phyloP scores from a whole-genome alignment of 345 rosid genomes.

The Moricandia arvensis region DNA sequence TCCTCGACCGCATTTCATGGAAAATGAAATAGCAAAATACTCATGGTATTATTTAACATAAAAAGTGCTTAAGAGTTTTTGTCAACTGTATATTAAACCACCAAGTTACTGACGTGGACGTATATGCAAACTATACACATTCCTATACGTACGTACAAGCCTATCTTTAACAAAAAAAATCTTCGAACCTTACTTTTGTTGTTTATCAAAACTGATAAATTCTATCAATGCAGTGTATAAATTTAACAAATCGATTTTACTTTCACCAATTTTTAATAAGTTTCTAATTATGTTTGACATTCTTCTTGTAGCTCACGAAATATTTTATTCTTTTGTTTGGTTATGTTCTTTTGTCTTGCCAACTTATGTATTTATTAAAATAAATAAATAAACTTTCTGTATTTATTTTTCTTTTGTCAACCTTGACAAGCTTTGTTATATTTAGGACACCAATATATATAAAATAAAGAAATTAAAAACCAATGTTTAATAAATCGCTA shows the following conservation, averaged over 20 bases:
- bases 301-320: not conserved
- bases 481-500: too few species aligned
- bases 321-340: constrained; percentile 18
- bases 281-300: not conserved
- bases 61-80: not conserved
- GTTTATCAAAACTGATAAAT: too few species aligned
- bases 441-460: not conserved
- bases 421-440: constrained; percentile 12
- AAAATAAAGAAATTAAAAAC: not conserved
- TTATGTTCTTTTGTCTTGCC: constrained; percentile 27
- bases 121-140: not conserved
- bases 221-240: not conserved
- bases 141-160: not conserved
- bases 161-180: not conserved
- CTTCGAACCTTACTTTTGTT: not conserved
- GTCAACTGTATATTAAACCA: not conserved
- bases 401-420: not conserved
- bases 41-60: not conserved
- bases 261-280: not conserved
- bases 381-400: not conserved
- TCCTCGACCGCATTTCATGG: constrained; percentile 39
- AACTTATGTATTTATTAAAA: not conserved
- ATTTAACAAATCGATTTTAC: not conserved
- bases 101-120: too few species aligned
- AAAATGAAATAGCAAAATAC: constrained; percentile 11